These are phyloP conservation scores for Beauveria sp. DNA, from an alignment of 2,329 filamentous ascomycete genomes.

Conservation along the genomic window DNA sequence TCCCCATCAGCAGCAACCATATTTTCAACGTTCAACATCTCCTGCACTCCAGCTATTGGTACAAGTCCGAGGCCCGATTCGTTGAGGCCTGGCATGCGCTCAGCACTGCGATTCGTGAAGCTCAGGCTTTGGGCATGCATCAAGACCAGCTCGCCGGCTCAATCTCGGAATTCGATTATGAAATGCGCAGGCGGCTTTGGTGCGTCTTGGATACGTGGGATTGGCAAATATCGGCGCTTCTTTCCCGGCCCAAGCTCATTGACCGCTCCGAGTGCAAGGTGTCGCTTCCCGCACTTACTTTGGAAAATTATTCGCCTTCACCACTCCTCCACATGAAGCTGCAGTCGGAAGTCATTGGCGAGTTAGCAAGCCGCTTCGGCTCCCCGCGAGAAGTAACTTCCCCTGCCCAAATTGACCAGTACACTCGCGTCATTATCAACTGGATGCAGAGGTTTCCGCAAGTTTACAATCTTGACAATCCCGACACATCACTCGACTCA, in stretches of 20 bases:
- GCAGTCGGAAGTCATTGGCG: slow-evolving; percentile 26
- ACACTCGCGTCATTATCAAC: slow-evolving; percentile 28
- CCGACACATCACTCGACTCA: slow-evolving; percentile 35
- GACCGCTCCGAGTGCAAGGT: slow-evolving; percentile 13
- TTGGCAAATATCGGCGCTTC: slow-evolving; percentile 29
- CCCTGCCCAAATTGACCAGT: slow-evolving; percentile 24
- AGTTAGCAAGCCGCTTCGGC: slow-evolving; percentile 25
- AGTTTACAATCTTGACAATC: slow-evolving; percentile 29
- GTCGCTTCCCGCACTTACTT: slow-evolving; percentile 10
- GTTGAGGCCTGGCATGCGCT: slow-evolving; percentile 31
- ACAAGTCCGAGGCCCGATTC: slow-evolving; percentile 29
- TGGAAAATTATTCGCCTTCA: slow-evolving; percentile 13
- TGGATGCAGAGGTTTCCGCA: slow-evolving; percentile 38
- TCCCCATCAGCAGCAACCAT: slow-evolving; percentile 27
- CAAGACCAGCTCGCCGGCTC: slow-evolving; percentile 21
- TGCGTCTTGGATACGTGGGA: slow-evolving; percentile 31
- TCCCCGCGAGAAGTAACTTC: slow-evolving; percentile 21
- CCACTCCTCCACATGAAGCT: slow-evolving; percentile 25
- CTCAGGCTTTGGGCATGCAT: slow-evolving; percentile 27
- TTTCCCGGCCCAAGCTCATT: slow-evolving; percentile 17
- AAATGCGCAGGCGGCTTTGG: slow-evolving; percentile 30
- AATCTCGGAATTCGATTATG: slow-evolving; percentile 27
- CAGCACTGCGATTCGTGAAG: slow-evolving; percentile 27
- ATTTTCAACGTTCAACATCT: slow-evolving; percentile 28
- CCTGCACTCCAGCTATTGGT: slow-evolving; percentile 31